phyloP scores from a whole-genome alignment of 2,329 filamentous ascomycete genomes.

The Curvularia eragrostidis region DNA sequence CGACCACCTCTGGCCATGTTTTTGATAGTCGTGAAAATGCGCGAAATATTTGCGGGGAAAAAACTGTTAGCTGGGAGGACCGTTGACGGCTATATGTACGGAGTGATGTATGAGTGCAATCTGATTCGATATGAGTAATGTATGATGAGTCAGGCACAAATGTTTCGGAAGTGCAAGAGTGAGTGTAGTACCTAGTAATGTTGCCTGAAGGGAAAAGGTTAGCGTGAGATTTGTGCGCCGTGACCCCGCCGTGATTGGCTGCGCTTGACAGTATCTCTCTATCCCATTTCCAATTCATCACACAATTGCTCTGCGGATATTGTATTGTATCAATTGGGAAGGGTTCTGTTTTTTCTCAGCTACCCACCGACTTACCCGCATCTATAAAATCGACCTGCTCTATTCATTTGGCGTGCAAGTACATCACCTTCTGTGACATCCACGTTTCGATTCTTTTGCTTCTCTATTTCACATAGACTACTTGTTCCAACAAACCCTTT shows the following conservation, averaged over 20 bases:
- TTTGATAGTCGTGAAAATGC: conserved; percentile 22
- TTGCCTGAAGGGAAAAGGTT: conserved; percentile 13
- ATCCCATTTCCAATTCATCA: too few species aligned
- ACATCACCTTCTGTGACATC: neutral
- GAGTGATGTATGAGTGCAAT: neutral
- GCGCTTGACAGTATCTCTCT: too few species aligned
- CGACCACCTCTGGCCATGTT: conserved; percentile 40
- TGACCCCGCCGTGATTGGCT: conserved; percentile 3
- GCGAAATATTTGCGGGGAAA: conserved; percentile 28
- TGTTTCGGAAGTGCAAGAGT: neutral
- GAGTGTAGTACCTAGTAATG: conserved; percentile 9
- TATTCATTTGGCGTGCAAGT: neutral
- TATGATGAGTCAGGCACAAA: conserved; percentile 18
- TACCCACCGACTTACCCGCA: neutral
- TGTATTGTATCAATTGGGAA: neutral
- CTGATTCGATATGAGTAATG: conserved; percentile 5
- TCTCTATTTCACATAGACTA: neutral
- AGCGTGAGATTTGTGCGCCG: conserved; percentile 13
- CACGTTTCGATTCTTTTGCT: neutral
- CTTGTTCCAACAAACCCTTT: neutral
- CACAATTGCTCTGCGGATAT: too few species aligned
- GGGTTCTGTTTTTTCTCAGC: neutral
- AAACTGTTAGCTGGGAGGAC: neutral
- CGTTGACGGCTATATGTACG: neutral
- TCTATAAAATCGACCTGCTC: neutral